Evolutionary conservation across 1,139 yeast species (phyloP).

Genomic region (Hyphopichia burtonii): DNA sequence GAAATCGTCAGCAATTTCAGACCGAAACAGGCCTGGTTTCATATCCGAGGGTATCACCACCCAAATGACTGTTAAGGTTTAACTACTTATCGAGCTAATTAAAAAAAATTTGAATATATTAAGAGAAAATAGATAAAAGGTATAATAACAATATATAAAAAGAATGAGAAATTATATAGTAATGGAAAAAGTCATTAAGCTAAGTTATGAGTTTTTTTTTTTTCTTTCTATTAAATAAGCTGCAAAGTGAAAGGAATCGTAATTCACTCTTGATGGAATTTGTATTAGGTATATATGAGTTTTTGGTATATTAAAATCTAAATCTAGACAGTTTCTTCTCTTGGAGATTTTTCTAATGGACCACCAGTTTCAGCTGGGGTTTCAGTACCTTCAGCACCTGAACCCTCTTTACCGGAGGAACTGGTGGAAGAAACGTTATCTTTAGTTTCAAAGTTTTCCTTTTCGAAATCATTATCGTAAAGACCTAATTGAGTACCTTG

Average conservation of each 20-base stretch:
- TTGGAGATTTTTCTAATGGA: slow-evolving; percentile 3
- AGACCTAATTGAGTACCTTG: slow-evolving; percentile 49
- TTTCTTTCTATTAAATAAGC: background rate
- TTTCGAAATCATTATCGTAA: slow-evolving; percentile 40
- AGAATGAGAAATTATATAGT: background rate
- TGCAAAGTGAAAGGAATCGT: background rate
- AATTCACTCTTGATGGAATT: background rate
- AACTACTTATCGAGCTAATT: too few species aligned
- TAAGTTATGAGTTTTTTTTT: background rate
- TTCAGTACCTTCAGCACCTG: slow-evolving; percentile 6
- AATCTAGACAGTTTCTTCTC: background rate
- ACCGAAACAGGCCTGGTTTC: background rate
- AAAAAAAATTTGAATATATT: background rate
- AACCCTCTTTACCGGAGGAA: slow-evolving; percentile 16
- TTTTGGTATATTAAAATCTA: background rate
- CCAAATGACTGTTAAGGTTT: too few species aligned
- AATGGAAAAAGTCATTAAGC: background rate
- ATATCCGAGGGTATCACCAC: background rate
- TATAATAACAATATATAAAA: background rate
- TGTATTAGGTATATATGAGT: too few species aligned
- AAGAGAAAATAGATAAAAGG: background rate
- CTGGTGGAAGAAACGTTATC: slow-evolving; percentile 25
- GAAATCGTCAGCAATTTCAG: background rate
- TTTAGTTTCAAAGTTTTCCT: slow-evolving; percentile 31
- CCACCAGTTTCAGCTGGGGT: slow-evolving; percentile 3